phyloP scores from a whole-genome alignment of 805 yeast species.

The Candida takata region DNA sequence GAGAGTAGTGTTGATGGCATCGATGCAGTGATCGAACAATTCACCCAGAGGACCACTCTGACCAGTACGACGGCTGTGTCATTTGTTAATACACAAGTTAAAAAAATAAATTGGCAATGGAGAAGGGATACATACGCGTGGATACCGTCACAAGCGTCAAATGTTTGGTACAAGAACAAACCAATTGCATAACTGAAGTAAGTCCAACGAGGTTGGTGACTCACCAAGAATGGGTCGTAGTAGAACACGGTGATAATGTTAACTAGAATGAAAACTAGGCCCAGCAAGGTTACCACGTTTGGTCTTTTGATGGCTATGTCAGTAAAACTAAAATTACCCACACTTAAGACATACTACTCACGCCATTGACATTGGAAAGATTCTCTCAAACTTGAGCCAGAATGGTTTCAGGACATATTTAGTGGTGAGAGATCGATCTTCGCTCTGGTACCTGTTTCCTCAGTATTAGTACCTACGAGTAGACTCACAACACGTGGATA shows the following conservation, averaged over 20 bases:
- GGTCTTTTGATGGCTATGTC: slow-evolving; percentile 45
- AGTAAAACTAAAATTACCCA: too few species aligned
- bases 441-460: slow-evolving; percentile 46
- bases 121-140: slow-evolving; percentile 46
- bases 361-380: slow-evolving; percentile 85
- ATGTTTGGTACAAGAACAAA: slow-evolving; percentile 84
- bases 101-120: background rate
- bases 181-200: slow-evolving; percentile 75
- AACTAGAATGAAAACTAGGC: slow-evolving; percentile 61
- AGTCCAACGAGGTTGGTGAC: slow-evolving; percentile 65
- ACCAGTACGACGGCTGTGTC: slow-evolving; percentile 64
- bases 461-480: background rate
- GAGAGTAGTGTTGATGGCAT: slow-evolving; percentile 70
- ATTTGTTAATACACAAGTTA: background rate
- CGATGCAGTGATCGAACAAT: slow-evolving; percentile 84
- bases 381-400: slow-evolving; percentile 64
- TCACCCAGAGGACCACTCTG: slow-evolving; percentile 94
- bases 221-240: slow-evolving; percentile 61
- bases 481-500: too few species aligned
- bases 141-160: slow-evolving; percentile 93
- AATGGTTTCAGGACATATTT: slow-evolving; percentile 72
- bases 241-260: slow-evolving; percentile 61
- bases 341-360: slow-evolving; percentile 5
- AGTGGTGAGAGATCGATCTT: slow-evolving; percentile 75
- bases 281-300: slow-evolving; percentile 77